Percentiles rank a stretch among this genome's conserved stretches.
phyloP scores from a whole-genome alignment of 257 asterid species.

The Dorcoceras hygrometricum region DNA sequence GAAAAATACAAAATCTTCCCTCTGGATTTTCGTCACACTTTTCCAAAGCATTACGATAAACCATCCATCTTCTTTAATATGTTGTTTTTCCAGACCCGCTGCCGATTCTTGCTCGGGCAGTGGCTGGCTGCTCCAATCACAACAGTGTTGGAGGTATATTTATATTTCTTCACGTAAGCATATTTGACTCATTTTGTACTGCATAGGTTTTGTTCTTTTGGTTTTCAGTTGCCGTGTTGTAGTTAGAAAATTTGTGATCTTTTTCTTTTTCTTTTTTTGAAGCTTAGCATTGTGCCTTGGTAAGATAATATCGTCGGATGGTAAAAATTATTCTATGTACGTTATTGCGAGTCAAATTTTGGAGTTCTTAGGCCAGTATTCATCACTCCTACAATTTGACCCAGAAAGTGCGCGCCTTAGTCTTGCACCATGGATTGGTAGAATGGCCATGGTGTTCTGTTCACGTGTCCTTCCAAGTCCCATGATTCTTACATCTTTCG shows the following conservation, averaged over 20 bases:
- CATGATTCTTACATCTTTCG: too few species aligned
- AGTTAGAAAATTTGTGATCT: neutral
- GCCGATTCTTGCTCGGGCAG: constrained; percentile 65
- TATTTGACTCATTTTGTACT: neutral
- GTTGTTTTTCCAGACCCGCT: constrained; percentile 45
- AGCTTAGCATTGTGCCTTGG: neutral
- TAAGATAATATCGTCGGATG: neutral
- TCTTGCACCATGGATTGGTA: too few species aligned
- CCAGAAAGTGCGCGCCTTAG: too few species aligned
- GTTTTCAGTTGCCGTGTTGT: neutral
- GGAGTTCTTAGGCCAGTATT: too few species aligned
- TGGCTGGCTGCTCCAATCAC: constrained; percentile 84
- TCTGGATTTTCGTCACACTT: constrained; percentile 35
- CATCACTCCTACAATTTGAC: too few species aligned
- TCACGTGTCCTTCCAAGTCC: too few species aligned
- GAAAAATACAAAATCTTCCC: constrained; percentile 37
- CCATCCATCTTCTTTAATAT: neutral
- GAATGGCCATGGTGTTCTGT: too few species aligned
- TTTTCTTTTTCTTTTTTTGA: too few species aligned
- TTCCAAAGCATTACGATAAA: constrained; percentile 34
- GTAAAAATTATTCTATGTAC: too few species aligned
- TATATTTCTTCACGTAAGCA: neutral
- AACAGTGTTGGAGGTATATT: constrained; percentile 78
- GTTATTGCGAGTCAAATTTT: too few species aligned
- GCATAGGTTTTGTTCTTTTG: neutral